These are phyloP conservation scores for Zygoascus flipseniorum DNA, from an alignment of 805 yeast species.

Conservation along the genomic window DNA sequence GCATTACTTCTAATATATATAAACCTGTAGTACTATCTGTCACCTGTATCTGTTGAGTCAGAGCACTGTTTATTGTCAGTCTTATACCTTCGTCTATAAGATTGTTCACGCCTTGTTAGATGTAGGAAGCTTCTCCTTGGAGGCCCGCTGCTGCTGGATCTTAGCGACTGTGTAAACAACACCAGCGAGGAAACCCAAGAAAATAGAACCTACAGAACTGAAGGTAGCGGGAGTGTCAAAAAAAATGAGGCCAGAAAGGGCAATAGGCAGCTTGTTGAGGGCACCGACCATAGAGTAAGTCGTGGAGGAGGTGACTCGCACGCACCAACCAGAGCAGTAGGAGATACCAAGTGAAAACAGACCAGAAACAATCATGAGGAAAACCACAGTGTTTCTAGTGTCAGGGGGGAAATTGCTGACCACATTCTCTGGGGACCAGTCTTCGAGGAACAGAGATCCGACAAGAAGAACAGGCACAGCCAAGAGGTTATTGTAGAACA, in stretches of 20 bases:
- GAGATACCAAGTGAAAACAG: constrained; percentile 93
- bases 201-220: constrained; percentile 81
- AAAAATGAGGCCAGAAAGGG: constrained; percentile 87
- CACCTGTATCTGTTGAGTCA: background rate
- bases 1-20: background rate
- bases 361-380: constrained; percentile 88
- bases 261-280: constrained; percentile 94
- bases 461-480: constrained; percentile 82
- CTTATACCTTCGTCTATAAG: no score
- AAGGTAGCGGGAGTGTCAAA: constrained; percentile 94
- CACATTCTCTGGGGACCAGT: constrained; percentile 83
- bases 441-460: constrained; percentile 73
- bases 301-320: constrained; percentile 96
- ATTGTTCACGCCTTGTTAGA: constrained; percentile 10
- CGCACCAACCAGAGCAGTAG: constrained; percentile 99
- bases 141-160: constrained; percentile 64
- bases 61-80: no score
- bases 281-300: constrained; percentile 99
- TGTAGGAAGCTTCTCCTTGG: constrained; percentile 20
- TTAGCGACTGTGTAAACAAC: constrained; percentile 92
- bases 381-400: constrained; percentile 56
- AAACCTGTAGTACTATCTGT: background rate
- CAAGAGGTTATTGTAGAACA: constrained; percentile 93
- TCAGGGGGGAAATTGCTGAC: constrained; percentile 69
- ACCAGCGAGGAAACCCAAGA: constrained; percentile 92